These are phyloP conservation scores for Lathyrus sativus DNA, from an alignment of 306 rosid genomes.

Conservation along the genomic window DNA sequence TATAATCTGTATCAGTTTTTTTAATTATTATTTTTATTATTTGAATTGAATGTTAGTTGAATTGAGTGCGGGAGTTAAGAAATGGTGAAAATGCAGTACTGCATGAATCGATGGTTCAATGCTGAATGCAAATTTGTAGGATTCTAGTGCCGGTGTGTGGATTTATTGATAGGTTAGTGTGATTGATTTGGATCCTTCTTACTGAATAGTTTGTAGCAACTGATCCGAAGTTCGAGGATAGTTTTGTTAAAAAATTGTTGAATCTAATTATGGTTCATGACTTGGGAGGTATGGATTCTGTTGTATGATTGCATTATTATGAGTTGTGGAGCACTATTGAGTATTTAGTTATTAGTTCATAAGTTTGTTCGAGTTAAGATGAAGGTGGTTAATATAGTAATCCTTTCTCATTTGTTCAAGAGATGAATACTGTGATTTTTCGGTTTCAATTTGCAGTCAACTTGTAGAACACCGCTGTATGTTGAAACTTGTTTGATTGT, in stretches of 20 bases:
- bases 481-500: slow-evolving; percentile 17
- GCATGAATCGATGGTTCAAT: slow-evolving; percentile 26
- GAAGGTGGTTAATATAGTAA: slow-evolving; percentile 17
- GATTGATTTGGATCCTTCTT: slow-evolving; percentile 38
- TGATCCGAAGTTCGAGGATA: slow-evolving; percentile 25
- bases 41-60: slow-evolving; percentile 24
- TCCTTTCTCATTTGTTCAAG: slow-evolving; percentile 15
- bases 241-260: slow-evolving; percentile 1
- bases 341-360: neutral
- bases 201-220: slow-evolving; percentile 15
- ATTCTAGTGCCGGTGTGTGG: slow-evolving; percentile 23
- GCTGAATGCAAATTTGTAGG: slow-evolving; percentile 24
- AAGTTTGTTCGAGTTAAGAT: slow-evolving; percentile 25
- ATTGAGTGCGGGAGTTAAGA: slow-evolving; percentile 8
- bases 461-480: slow-evolving; percentile 1
- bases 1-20: neutral
- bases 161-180: slow-evolving; percentile 26
- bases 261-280: slow-evolving; percentile 14
- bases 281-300: slow-evolving; percentile 23
- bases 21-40: neutral
- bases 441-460: slow-evolving; percentile 8
- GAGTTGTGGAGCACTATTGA: slow-evolving; percentile 3
- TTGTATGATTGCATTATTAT: neutral
- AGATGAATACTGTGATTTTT: slow-evolving; percentile 26
- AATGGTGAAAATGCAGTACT: slow-evolving; percentile 30